phyloP scores from a whole-genome alignment of 768 basidiomycete species.

The Coprinellus micaceus region DNA sequence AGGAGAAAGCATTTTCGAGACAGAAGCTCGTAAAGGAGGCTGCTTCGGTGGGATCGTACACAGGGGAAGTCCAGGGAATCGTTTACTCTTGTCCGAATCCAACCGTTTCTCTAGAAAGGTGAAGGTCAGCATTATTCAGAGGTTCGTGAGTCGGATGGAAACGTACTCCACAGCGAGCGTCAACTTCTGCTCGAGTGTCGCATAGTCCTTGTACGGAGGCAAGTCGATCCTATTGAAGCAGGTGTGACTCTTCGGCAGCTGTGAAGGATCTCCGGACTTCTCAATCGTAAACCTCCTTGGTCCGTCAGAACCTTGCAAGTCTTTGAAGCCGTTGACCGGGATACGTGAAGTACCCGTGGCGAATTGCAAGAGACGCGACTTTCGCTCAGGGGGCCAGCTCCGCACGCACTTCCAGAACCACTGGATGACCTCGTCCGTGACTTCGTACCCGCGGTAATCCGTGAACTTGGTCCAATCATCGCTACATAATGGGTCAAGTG shows the following conservation, averaged over 20 bases:
- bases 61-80: not conserved
- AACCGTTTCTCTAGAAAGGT: conserved; percentile 70
- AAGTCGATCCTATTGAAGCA: conserved; percentile 98
- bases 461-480: conserved; percentile 99
- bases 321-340: conserved; percentile 98
- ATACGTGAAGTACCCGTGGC: conserved; percentile 96
- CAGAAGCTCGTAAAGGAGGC: not conserved
- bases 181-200: conserved; percentile 90
- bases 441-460: conserved; percentile 95
- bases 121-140: conserved; percentile 11
- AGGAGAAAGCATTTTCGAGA: not conserved
- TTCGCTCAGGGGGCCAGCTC: conserved; percentile 97
- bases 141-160: conserved; percentile 4
- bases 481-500: conserved; percentile 30
- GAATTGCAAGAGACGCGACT: conserved; percentile 93
- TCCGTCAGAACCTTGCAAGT: conserved; percentile 96
- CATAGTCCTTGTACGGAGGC: conserved; percentile 97
- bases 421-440: conserved; percentile 93
- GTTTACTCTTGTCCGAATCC: conserved; percentile 89
- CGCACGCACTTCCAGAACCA: conserved; percentile 99
- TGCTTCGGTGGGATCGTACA: not conserved
- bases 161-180: conserved; percentile 92
- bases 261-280: conserved; percentile 94
- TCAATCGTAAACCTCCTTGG: conserved; percentile 97
- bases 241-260: conserved; percentile 92